These are phyloP conservation scores for Aspergillus sp. DNA, from an alignment of 2,329 filamentous ascomycete genomes.

Conservation along the genomic window DNA sequence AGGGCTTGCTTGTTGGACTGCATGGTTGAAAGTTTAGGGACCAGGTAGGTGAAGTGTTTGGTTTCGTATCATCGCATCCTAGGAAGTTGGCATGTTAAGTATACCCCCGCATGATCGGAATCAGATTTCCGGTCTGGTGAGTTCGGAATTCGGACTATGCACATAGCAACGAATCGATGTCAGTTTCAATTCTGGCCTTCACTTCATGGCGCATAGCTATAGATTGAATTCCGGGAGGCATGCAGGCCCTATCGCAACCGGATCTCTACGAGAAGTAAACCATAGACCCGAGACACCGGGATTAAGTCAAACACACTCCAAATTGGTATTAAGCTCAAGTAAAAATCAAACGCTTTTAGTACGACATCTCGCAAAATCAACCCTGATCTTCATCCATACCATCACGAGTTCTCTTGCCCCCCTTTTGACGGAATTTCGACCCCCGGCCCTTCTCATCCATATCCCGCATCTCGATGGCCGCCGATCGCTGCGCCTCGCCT, in stretches of 20 bases:
- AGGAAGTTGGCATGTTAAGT: not conserved
- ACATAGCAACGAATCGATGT: not conserved
- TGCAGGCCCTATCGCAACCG: not conserved
- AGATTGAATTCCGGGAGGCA: not conserved
- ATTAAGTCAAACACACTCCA: not conserved
- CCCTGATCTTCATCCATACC: constrained; percentile 77
- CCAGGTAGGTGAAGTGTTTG: no score
- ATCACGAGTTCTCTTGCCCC: constrained; percentile 57
- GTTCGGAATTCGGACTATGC: not conserved
- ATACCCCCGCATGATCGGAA: constrained; percentile 1
- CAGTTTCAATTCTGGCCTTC: not conserved
- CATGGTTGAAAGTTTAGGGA: constrained; percentile 7
- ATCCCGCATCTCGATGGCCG: constrained; percentile 78
- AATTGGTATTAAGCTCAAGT: not conserved
- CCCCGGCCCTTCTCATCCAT: constrained; percentile 65
- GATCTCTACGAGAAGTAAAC: not conserved
- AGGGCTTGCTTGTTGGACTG: constrained; percentile 30
- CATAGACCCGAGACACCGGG: not conserved
- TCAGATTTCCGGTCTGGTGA: not conserved
- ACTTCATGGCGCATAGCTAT: not conserved
- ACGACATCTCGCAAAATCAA: constrained; percentile 29
- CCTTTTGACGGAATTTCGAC: constrained; percentile 46
- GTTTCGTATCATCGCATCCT: not conserved
- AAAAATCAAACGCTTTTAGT: not conserved
- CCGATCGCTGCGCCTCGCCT: constrained; percentile 77